These are phyloP conservation scores for Reutealis trisperma DNA, from an alignment of 345 rosid species.

Conservation along the genomic window DNA sequence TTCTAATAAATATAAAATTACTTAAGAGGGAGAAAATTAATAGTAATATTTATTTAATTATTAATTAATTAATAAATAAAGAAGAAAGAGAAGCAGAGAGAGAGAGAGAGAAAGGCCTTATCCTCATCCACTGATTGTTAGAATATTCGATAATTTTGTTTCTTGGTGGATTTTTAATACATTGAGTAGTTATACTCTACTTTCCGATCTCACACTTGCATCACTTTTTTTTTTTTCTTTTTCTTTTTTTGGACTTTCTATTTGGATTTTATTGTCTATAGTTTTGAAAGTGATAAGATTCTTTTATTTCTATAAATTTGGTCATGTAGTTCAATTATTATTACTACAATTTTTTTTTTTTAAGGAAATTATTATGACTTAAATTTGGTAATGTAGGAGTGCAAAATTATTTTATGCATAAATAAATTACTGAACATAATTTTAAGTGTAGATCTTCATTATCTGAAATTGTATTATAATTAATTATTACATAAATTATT, in stretches of 20 bases:
- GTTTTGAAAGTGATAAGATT: neutral
- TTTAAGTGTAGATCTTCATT: too few relatives aligned
- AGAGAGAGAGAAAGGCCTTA: neutral
- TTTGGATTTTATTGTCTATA: neutral
- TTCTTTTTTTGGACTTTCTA: neutral
- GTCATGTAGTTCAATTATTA: too few relatives aligned
- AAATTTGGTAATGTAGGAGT: too few relatives aligned
- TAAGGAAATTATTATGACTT: too few relatives aligned
- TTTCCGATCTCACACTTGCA: neutral
- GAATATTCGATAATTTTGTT: neutral
- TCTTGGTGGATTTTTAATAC: neutral
- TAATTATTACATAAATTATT: too few relatives aligned
- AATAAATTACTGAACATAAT: too few relatives aligned
- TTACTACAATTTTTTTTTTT: too few relatives aligned
- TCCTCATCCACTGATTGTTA: conserved; percentile 14
- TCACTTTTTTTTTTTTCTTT: neutral
- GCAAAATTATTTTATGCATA: too few relatives aligned
- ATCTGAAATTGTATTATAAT: too few relatives aligned
- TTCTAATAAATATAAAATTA: neutral
- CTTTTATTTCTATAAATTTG: neutral
- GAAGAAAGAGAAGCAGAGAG: neutral
- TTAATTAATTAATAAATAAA: neutral
- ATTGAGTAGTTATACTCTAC: neutral
- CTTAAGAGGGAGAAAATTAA: neutral
- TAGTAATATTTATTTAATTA: neutral